These are phyloP conservation scores for Vitis cinerea DNA, from an alignment of 164 flowering plant species.

Conservation along the genomic window DNA sequence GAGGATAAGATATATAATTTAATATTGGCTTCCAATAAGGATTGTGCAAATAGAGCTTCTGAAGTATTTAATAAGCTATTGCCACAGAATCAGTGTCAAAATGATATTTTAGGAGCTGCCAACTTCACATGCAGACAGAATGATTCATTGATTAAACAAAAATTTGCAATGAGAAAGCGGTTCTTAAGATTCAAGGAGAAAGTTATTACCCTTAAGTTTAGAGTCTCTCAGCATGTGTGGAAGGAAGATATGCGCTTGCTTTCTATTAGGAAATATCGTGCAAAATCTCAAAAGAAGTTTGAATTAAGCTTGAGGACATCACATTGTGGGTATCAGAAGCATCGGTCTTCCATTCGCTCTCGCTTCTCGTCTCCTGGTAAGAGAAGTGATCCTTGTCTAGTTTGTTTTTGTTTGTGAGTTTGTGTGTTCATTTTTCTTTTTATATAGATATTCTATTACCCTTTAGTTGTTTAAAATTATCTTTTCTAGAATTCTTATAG, in stretches of 20 bases:
- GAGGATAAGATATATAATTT: slow-evolving; percentile 23
- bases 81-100: slow-evolving; percentile 26
- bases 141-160: slow-evolving; percentile 37
- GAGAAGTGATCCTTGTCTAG: background rate
- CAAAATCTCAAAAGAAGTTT: slow-evolving; percentile 66
- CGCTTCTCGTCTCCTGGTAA: slow-evolving; percentile 53
- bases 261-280: slow-evolving; percentile 54
- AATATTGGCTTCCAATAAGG: slow-evolving; percentile 58
- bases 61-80: slow-evolving; percentile 51
- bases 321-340: slow-evolving; percentile 51
- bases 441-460: background rate
- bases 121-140: slow-evolving; percentile 13
- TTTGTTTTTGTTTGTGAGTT: background rate
- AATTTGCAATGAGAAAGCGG: slow-evolving; percentile 42
- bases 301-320: slow-evolving; percentile 44
- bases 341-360: slow-evolving; percentile 63
- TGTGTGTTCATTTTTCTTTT: background rate
- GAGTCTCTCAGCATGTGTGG: slow-evolving; percentile 70
- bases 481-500: too few species aligned
- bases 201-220: slow-evolving; percentile 65
- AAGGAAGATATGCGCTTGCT: slow-evolving; percentile 70
- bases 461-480: background rate
- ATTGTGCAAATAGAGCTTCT: slow-evolving; percentile 45
- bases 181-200: slow-evolving; percentile 66
- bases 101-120: slow-evolving; percentile 20